Base-by-base conservation (phyloP, 2,329 filamentous ascomycete species). In the Coniella vitis region DNA sequence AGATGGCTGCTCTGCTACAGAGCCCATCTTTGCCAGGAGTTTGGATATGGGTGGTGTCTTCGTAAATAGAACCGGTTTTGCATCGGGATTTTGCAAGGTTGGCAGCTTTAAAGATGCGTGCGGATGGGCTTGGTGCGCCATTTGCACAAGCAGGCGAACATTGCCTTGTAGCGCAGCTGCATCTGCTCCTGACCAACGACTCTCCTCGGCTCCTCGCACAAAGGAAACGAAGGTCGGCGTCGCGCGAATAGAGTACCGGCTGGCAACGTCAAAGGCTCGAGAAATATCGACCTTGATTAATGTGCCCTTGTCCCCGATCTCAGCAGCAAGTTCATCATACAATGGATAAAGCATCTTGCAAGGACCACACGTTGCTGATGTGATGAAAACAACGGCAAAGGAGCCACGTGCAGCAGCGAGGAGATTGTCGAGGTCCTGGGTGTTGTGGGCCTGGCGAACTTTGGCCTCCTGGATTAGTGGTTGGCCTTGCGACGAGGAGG, bases 191-290 rank as follows among this genome's bases (percentile, higher is more conserved):
- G 75, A 78, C 90, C 90, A 97, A 56, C 85, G 78, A 54, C 89
- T 84, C 42, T 87, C 78, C 61, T 91, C 80, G 52, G 83, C 68
- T 2, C 90, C 89, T 45, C 77, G 83, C 8, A 91, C 67, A 61
- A 90, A 94, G 0, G 89, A 91, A 60, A 93, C 79, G 60, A 97
- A 95, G 0, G 90, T 95, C 1, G 91, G 91, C 0, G 90, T 95
- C 4, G 84, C 84, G 2, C 79, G 75, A 45, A 96, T 77, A 1
- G 74, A 69, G 61, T 86, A 94, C 51, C 75, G 76, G 37, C 72
- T 72, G 20, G 75, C 81, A 41, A 87, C 79, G 53, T 80, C 79
- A 48, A 74, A 77, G 3, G 84, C 82, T 12, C 75, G 69, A 14
- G 81, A 82, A 41, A 88, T 81, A 61, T 97, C 90, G 12, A 94